A percentile compares a stretch with the other conserved stretches of the same genome.
phyloP scores from a whole-genome alignment of 2,329 filamentous ascomycete species.

The Colletotrichum sp. region DNA sequence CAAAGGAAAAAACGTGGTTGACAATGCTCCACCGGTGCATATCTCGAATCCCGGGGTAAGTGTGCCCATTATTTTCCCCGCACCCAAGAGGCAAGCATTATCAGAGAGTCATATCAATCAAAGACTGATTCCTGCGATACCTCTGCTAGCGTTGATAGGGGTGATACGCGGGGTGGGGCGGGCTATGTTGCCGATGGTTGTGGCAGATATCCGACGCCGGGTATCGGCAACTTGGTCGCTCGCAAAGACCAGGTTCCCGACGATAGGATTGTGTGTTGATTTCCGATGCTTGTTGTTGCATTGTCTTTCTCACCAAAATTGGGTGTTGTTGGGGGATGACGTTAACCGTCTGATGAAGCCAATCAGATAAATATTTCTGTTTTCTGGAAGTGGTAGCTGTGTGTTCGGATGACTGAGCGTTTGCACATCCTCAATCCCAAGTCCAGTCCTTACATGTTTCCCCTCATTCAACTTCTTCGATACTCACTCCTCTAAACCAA shows the following conservation, averaged over 20 bases:
- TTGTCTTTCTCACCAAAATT: neutral
- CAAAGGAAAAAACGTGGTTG: neutral
- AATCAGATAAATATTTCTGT: neutral
- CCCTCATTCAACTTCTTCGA: neutral
- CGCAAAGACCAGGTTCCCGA: neutral
- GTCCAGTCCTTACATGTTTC: neutral
- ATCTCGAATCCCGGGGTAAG: neutral
- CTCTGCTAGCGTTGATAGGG: neutral
- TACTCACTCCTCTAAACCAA: neutral
- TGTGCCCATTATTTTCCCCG: neutral
- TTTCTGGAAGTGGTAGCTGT: neutral
- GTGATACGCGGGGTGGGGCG: conserved; percentile 4
- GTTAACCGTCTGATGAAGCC: neutral
- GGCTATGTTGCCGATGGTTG: conserved; percentile 11
- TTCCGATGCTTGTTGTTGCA: neutral
- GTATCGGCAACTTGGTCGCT: neutral
- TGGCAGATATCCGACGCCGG: conserved; percentile 4
- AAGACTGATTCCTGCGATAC: neutral
- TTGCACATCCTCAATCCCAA: neutral
- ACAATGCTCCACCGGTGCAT: neutral
- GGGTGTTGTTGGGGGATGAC: neutral
- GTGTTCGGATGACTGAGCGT: neutral
- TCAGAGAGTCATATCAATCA: neutral
- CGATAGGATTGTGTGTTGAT: neutral
- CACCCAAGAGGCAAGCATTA: neutral